Evolutionary conservation across 179 eudicot species (phyloP).

Genomic region (Nepenthes alata): DNA sequence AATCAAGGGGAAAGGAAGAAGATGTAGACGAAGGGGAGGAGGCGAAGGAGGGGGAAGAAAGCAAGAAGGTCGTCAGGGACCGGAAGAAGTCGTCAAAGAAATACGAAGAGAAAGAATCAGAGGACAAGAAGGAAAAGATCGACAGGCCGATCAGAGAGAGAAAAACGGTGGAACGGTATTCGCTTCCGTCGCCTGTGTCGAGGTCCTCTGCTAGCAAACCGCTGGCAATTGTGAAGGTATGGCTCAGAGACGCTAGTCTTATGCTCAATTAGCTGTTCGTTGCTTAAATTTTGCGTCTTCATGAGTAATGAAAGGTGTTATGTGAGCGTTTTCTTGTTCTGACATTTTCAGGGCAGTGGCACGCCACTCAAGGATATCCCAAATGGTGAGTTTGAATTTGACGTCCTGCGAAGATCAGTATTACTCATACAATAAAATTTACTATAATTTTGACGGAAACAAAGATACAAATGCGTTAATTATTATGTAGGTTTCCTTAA

Average conservation of each 20-base stretch:
- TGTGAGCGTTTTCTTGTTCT: no score
- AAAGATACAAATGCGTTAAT: no score
- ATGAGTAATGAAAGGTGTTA: not conserved
- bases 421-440: no score
- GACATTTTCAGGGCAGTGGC: constrained; percentile 54
- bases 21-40: no score
- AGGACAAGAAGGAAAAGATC: constrained; percentile 8
- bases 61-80: no score
- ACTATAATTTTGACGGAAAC: no score
- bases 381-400: constrained; percentile 39
- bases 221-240: constrained; percentile 57
- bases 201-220: constrained; percentile 30
- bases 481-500: no score
- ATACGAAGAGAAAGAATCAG: constrained; percentile 1
- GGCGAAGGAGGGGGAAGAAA: not conserved
- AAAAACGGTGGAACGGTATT: constrained; percentile 63
- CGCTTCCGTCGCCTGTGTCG: constrained; percentile 21
- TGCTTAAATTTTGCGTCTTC: not conserved
- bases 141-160: constrained; percentile 73
- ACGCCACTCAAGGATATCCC: constrained; percentile 80
- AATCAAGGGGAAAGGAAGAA: not conserved
- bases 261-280: not conserved
- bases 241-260: not conserved
- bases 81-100: not conserved
- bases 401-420: no score